Evolutionary conservation across 2,329 filamentous ascomycete species (phyloP).

Genomic region (Aspergillus unguis): DNA sequence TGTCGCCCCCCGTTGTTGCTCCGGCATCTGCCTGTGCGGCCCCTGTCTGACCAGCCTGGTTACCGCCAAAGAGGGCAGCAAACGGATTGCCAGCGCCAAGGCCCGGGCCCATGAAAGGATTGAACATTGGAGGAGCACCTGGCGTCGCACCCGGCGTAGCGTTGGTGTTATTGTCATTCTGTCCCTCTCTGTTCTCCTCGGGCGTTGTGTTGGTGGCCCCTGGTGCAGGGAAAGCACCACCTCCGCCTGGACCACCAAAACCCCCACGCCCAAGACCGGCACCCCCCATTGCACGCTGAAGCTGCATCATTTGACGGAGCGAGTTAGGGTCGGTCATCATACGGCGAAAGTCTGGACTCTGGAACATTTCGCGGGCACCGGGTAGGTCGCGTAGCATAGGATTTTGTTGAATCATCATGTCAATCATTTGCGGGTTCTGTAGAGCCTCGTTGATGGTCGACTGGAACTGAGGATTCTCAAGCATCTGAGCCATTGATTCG

Average conservation of each 20-base stretch:
- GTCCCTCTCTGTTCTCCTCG: constrained; percentile 40
- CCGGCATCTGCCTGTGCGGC: constrained; percentile 31
- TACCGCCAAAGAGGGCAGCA: constrained; percentile 54
- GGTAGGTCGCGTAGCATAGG: constrained; percentile 74
- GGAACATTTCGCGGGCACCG: constrained; percentile 76
- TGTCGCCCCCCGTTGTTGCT: constrained; percentile 25
- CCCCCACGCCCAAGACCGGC: constrained; percentile 46
- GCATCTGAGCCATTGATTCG: constrained; percentile 77
- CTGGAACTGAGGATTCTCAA: constrained; percentile 82
- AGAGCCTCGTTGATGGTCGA: constrained; percentile 91
- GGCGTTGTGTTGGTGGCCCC: constrained; percentile 86
- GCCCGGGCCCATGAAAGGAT: constrained; percentile 28
- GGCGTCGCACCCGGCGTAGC: neutral
- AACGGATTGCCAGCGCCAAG: constrained; percentile 55
- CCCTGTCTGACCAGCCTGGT: constrained; percentile 25
- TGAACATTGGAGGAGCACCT: constrained; percentile 23
- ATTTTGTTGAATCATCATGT: constrained; percentile 91
- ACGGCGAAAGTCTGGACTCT: constrained; percentile 80
- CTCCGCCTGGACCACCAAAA: constrained; percentile 16
- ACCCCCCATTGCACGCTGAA: constrained; percentile 65
- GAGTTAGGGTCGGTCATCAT: constrained; percentile 92
- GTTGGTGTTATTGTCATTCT: constrained; percentile 34
- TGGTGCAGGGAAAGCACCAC: constrained; percentile 74
- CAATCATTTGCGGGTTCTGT: constrained; percentile 89
- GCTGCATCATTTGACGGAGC: constrained; percentile 74